Conservation (phyloP, 345 rosid species). For the Syzygium aromaticum region DNA sequence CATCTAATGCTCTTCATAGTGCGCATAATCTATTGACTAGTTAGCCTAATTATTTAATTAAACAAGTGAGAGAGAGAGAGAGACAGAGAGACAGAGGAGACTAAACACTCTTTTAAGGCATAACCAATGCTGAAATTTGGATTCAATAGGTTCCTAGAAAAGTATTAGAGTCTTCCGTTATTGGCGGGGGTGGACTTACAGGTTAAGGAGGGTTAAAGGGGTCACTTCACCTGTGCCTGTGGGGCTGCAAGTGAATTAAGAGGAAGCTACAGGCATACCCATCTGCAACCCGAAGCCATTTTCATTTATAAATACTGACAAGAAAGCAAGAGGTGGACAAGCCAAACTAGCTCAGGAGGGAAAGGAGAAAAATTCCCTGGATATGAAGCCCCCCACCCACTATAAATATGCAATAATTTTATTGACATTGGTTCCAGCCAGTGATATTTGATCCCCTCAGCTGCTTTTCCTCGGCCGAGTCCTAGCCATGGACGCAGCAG, state of each 20-base stretch:
- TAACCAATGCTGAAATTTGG: neutral
- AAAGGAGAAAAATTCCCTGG: neutral
- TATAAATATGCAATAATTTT: neutral
- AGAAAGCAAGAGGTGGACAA: neutral
- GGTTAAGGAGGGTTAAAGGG: neutral
- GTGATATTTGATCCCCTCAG: neutral
- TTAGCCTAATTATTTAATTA: neutral
- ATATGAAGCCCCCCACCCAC: neutral
- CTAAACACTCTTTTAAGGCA: neutral
- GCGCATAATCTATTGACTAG: neutral
- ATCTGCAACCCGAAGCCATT: neutral
- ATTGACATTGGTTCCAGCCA: neutral
- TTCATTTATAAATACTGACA: neutral
- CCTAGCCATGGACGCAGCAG: conserved; percentile 9
- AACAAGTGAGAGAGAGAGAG: neutral
- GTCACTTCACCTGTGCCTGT: neutral
- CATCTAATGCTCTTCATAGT: neutral
- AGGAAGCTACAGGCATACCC: neutral
- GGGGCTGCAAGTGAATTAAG: neutral
- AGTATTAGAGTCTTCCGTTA: neutral
- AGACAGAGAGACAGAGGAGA: neutral
- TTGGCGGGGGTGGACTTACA: neutral
- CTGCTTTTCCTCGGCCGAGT: neutral
- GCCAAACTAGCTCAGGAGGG: neutral
- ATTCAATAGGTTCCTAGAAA: neutral